Conservation (phyloP, 768 basidiomycete species). For the Boletus rufocinnamomeus region DNA sequence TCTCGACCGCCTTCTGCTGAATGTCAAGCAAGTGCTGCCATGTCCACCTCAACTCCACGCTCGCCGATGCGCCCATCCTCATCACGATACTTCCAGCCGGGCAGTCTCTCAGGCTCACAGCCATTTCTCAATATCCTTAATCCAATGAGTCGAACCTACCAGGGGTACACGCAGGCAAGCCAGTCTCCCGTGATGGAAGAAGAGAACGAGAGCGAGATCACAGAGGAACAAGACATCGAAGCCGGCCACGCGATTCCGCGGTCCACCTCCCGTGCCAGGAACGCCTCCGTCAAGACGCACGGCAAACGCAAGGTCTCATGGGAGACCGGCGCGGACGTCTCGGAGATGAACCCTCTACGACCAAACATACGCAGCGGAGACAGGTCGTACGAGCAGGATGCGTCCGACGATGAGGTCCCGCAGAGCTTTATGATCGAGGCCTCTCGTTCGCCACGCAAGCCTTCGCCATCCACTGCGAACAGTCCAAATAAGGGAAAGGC, state of each 20-base stretch:
- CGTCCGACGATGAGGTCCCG: constrained; percentile 82
- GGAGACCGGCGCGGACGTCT: constrained; percentile 52
- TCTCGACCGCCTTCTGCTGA: constrained; percentile 7
- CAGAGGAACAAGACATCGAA: constrained; percentile 59
- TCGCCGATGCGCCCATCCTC: constrained; percentile 23
- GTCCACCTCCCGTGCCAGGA: constrained; percentile 34
- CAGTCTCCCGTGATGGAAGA: constrained; percentile 78
- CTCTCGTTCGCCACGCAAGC: constrained; percentile 42
- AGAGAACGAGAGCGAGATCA: constrained; percentile 46
- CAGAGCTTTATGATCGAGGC: constrained; percentile 87
- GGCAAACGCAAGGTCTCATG: constrained; percentile 59
- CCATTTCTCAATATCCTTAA: constrained; percentile 84
- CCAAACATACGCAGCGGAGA: constrained; percentile 76
- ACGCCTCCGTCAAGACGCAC: constrained; percentile 38
- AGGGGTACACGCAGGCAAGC: constrained; percentile 74
- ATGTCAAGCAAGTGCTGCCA: constrained; percentile 4
- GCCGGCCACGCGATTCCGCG: constrained; percentile 49
- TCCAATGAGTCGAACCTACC: constrained; percentile 71
- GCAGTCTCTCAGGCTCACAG: constrained; percentile 55
- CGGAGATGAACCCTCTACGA: constrained; percentile 58
- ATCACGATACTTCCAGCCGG: constrained; percentile 23
- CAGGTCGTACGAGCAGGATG: constrained; percentile 55
- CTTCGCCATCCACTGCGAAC: constrained; percentile 31
- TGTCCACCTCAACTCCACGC: constrained; percentile 20
- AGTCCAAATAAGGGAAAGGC: constrained; percentile 38